Evolutionary conservation across 352 stramenopile species (phyloP).

Genomic region (Phytophthora podocarpi): DNA sequence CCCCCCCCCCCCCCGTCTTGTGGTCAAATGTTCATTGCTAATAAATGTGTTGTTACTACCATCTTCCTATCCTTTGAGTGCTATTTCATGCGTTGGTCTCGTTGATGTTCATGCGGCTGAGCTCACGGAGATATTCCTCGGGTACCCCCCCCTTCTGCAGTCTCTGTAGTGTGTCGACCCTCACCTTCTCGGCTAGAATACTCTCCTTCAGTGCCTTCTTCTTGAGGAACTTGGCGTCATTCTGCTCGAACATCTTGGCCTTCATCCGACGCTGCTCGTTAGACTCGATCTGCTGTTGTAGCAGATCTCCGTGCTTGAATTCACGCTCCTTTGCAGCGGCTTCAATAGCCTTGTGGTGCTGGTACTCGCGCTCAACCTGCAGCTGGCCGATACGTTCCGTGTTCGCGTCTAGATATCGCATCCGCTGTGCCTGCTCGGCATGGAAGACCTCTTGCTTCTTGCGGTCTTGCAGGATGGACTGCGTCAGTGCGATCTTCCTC

Average conservation of each 20-base stretch:
- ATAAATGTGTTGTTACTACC: too few species aligned
- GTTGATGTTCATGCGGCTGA: constrained; percentile 69
- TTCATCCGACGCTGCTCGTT: constrained; percentile 61
- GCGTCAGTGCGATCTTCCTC: constrained; percentile 41
- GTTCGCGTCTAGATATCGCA: constrained; percentile 44
- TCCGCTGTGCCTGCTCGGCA: constrained; percentile 40
- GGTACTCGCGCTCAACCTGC: constrained; percentile 51
- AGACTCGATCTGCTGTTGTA: constrained; percentile 62
- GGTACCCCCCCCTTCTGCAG: constrained; percentile 72
- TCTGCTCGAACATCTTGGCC: constrained; percentile 68
- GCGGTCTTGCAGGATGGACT: constrained; percentile 58
- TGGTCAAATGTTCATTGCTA: too few species aligned
- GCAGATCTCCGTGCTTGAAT: constrained; percentile 38
- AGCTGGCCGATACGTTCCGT: constrained; percentile 51
- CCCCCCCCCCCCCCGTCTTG: too few species aligned
- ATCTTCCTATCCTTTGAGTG: too few species aligned
- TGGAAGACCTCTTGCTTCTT: constrained; percentile 67
- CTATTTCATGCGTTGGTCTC: constrained; percentile 54
- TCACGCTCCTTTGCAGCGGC: constrained; percentile 41
- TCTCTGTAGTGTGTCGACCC: constrained; percentile 57
- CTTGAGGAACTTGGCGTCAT: constrained; percentile 70
- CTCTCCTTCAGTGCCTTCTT: constrained; percentile 78
- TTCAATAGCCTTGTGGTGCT: constrained; percentile 37
- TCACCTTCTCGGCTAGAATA: constrained; percentile 80
- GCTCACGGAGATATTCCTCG: constrained; percentile 70